Conservation (phyloP, 805 yeast species). For the Hanseniaspora taiwanica region DNA sequence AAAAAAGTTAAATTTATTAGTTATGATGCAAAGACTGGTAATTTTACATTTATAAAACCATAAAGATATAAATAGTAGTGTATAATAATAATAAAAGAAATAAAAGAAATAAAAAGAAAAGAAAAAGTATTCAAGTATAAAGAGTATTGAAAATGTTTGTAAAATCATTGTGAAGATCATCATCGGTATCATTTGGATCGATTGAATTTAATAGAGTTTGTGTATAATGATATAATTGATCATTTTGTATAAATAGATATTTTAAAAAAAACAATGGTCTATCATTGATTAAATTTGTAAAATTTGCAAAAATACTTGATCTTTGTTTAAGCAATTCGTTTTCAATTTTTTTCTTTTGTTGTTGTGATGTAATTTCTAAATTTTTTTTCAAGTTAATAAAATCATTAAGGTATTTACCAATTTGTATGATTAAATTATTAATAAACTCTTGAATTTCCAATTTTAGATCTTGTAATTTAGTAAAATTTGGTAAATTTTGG, state of each 20-base stretch:
- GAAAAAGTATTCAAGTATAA: not conserved
- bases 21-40: slow-evolving; percentile 66
- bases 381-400: no score
- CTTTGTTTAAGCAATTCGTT: not conserved
- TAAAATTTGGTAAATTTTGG: not conserved
- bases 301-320: not conserved
- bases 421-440: no score
- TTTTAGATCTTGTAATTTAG: not conserved
- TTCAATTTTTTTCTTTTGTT: not conserved
- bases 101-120: no score
- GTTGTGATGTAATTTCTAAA: no score
- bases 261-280: not conserved
- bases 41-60: slow-evolving; percentile 44
- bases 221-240: not conserved
- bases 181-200: not conserved
- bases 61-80: not conserved
- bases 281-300: not conserved
- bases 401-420: no score
- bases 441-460: no score
- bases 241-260: not conserved
- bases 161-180: not conserved
- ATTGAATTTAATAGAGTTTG: not conserved
- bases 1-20: slow-evolving; percentile 43
- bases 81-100: not conserved
- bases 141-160: not conserved